Percentiles rank a stretch among this genome's conserved stretches.
phyloP scores from a whole-genome alignment of 2,329 filamentous ascomycete genomes.

The Cephalotrichum gorgonifer region DNA sequence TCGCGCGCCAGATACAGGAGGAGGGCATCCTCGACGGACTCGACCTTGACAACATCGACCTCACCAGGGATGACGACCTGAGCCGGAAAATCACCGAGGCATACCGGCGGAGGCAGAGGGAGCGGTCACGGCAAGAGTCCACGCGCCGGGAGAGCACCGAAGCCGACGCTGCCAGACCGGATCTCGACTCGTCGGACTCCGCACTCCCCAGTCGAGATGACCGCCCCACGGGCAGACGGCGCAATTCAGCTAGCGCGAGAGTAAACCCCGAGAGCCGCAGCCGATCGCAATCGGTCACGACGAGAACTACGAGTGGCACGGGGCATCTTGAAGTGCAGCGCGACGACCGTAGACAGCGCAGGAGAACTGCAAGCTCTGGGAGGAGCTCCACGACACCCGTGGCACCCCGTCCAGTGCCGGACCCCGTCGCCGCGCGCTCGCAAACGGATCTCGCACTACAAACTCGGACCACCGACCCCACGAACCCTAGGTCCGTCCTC shows the following conservation, averaged over 20 bases:
- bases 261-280: conserved; percentile 35
- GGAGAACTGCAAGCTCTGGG: conserved; percentile 42
- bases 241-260: conserved; percentile 27
- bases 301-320: conserved; percentile 8
- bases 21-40: conserved; percentile 82
- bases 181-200: not conserved
- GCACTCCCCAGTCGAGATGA: not conserved
- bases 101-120: conserved; percentile 66
- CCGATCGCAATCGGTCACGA: conserved; percentile 29
- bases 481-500: conserved; percentile 25
- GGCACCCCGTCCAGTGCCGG: conserved; percentile 22
- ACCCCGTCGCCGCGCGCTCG: conserved; percentile 39
- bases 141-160: conserved; percentile 12
- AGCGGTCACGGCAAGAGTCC: conserved; percentile 22
- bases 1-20: conserved; percentile 78
- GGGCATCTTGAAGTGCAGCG: conserved; percentile 37
- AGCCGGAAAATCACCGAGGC: conserved; percentile 85
- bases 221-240: conserved; percentile 10
- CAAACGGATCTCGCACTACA: conserved; percentile 51
- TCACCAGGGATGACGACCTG: conserved; percentile 77
- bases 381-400: conserved; percentile 43
- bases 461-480: conserved; percentile 26
- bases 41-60: conserved; percentile 77
- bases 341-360: conserved; percentile 30
- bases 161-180: too few relatives aligned